phyloP scores from a whole-genome alignment of 73 alveolate species.

The Paramecium biaurelia region DNA sequence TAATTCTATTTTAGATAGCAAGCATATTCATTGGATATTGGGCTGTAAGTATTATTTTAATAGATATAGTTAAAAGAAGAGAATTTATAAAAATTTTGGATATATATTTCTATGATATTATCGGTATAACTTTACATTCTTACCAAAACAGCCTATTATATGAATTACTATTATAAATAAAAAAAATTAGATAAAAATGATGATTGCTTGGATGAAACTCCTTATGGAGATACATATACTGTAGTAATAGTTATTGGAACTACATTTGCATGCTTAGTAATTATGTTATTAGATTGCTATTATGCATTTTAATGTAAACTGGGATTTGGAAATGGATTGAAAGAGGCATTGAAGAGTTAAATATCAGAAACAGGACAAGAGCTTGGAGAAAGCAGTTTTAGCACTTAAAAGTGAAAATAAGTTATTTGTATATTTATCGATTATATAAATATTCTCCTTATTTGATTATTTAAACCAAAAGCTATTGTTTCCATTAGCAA shows the following conservation, averaged over 20 bases:
- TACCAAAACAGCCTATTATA: background rate
- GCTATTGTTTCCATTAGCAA: background rate
- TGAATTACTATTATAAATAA: background rate
- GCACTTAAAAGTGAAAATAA: background rate
- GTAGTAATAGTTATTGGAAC: background rate
- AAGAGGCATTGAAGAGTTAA: background rate
- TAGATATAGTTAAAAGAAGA: background rate
- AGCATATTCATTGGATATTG: background rate
- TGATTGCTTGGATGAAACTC: background rate
- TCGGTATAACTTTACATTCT: background rate
- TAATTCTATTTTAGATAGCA: background rate
- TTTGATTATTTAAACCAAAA: background rate
- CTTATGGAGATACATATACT: background rate
- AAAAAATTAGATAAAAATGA: background rate
- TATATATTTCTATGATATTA: background rate
- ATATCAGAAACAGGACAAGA: background rate
- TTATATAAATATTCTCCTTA: background rate
- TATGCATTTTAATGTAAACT: background rate
- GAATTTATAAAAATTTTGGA: background rate
- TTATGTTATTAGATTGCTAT: background rate
- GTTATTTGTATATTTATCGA: background rate
- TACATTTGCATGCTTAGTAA: background rate
- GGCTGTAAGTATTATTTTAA: background rate
- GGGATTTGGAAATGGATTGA: constrained; percentile 1
- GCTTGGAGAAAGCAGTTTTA: background rate